phyloP scores from a whole-genome alignment of 768 basidiomycete genomes.

The Atractiella rhizophila region DNA sequence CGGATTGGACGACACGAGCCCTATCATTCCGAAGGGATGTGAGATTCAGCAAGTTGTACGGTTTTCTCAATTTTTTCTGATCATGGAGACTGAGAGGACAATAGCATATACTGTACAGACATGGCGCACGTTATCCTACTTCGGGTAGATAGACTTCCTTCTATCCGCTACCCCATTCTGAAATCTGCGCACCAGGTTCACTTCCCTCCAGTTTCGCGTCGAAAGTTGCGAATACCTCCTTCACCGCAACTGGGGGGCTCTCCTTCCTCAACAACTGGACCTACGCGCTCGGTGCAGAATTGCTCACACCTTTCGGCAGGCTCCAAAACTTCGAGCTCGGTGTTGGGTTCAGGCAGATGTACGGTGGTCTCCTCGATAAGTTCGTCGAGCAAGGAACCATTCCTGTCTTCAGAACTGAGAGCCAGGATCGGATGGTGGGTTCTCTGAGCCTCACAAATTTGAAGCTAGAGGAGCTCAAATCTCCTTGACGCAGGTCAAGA shows the following conservation, averaged over 20 bases:
- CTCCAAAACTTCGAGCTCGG: conserved; percentile 60
- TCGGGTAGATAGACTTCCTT: too few species aligned
- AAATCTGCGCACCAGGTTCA: too few species aligned
- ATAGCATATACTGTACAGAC: conserved; percentile 12
- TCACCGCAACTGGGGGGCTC: conserved; percentile 41
- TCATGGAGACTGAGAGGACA: not conserved
- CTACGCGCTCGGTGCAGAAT: conserved; percentile 68
- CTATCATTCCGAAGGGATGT: conserved; percentile 18
- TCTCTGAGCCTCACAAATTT: not conserved
- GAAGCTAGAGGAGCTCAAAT: not conserved
- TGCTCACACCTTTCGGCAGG: conserved; percentile 67
- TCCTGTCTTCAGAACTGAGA: conserved; percentile 57
- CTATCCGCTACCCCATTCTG: conserved; percentile 22
- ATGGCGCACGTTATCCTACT: conserved; percentile 20
- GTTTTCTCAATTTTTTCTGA: not conserved
- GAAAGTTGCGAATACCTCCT: conserved; percentile 22
- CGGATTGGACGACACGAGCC: conserved; percentile 18
- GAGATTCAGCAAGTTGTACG: conserved; percentile 17
- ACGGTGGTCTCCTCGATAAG: conserved; percentile 50
- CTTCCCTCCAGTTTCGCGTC: too few species aligned
- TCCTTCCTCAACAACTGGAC: conserved; percentile 60
- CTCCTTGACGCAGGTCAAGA: conserved; percentile 18
- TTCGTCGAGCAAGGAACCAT: conserved; percentile 31
- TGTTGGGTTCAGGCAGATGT: conserved; percentile 39
- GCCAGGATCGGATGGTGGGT: conserved; percentile 27